These are phyloP conservation scores for Aspergillus campestris DNA, from an alignment of 495 filamentous ascomycete species.

Conservation along the genomic window DNA sequence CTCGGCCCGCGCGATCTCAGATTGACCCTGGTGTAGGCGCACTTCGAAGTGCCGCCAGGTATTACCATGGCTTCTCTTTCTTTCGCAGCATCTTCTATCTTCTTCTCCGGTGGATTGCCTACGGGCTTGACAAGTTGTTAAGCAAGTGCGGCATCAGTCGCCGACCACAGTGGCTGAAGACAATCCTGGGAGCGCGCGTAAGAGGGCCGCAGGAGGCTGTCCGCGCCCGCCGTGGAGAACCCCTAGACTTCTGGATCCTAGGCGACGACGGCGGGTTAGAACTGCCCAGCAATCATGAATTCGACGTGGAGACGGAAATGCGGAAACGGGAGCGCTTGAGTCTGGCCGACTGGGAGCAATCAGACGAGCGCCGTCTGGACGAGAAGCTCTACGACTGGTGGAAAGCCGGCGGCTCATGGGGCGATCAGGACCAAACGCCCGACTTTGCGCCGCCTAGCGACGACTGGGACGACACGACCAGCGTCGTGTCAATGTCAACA, in stretches of 20 bases:
- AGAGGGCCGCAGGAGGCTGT: slow-evolving; percentile 9
- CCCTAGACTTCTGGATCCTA: slow-evolving; percentile 53
- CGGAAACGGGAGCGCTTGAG: slow-evolving; percentile 44
- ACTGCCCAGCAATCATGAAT: slow-evolving; percentile 47
- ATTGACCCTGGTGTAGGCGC: slow-evolving; percentile 58
- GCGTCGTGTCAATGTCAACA: slow-evolving; percentile 59
- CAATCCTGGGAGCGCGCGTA: slow-evolving; percentile 14
- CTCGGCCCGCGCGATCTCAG: slow-evolving; percentile 29
- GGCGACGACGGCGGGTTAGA: slow-evolving; percentile 47
- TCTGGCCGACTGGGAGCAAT: slow-evolving; percentile 19
- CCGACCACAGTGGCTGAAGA: slow-evolving; percentile 56
- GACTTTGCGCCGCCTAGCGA: slow-evolving; percentile 51
- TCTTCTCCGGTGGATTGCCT: slow-evolving; percentile 48
- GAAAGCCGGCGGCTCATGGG: slow-evolving; percentile 73
- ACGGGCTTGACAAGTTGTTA: slow-evolving; percentile 46
- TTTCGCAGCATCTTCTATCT: slow-evolving; percentile 64
- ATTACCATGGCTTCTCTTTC: slow-evolving; percentile 65
- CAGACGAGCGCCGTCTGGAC: slow-evolving; percentile 59
- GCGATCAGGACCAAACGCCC: slow-evolving; percentile 65
- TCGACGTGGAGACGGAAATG: slow-evolving; percentile 74
- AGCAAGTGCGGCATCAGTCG: slow-evolving; percentile 50
- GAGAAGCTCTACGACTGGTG: slow-evolving; percentile 72
- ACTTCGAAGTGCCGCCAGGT: slow-evolving; percentile 61
- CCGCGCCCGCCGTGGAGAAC: slow-evolving; percentile 13
- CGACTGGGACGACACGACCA: slow-evolving; percentile 66